These are phyloP conservation scores for Colletotrichum tropicale DNA, from an alignment of 2,329 filamentous ascomycete species.

Conservation along the genomic window DNA sequence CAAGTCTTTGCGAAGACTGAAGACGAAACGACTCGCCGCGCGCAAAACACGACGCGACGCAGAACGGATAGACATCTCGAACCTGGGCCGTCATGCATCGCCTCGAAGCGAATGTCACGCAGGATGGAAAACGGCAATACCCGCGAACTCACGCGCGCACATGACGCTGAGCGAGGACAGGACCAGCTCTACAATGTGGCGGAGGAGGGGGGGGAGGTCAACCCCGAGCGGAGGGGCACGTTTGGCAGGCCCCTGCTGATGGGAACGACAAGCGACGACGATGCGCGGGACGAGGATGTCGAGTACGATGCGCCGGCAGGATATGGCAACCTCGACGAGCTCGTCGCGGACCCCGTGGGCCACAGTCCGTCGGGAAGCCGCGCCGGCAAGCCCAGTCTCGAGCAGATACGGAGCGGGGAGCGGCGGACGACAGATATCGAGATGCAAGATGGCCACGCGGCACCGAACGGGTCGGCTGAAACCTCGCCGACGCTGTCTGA, in stretches of 20 bases:
- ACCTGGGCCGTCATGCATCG: background rate
- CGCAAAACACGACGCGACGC: background rate
- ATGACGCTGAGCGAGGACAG: background rate
- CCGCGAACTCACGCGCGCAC: background rate
- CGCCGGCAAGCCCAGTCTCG: background rate
- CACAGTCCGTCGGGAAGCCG: background rate
- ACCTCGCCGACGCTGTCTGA: background rate
- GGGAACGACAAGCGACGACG: background rate
- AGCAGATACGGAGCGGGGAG: background rate
- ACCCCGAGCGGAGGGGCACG: background rate
- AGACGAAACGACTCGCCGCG: background rate
- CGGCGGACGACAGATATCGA: background rate
- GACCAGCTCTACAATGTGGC: background rate
- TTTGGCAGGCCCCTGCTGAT: background rate
- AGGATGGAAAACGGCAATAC: slow-evolving; percentile 1
- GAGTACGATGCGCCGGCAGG: slow-evolving; percentile 30
- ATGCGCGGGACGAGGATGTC: background rate
- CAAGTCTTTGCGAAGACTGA: background rate
- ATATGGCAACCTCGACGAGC: slow-evolving; percentile 49
- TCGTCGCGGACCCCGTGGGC: slow-evolving; percentile 32
- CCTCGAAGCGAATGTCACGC: background rate
- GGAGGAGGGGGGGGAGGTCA: background rate
- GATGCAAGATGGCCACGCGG: background rate
- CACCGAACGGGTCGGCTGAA: background rate
- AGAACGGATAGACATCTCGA: background rate